These are phyloP conservation scores for Vitis riparia DNA, from an alignment of 164 flowering plant genomes.

Conservation along the genomic window DNA sequence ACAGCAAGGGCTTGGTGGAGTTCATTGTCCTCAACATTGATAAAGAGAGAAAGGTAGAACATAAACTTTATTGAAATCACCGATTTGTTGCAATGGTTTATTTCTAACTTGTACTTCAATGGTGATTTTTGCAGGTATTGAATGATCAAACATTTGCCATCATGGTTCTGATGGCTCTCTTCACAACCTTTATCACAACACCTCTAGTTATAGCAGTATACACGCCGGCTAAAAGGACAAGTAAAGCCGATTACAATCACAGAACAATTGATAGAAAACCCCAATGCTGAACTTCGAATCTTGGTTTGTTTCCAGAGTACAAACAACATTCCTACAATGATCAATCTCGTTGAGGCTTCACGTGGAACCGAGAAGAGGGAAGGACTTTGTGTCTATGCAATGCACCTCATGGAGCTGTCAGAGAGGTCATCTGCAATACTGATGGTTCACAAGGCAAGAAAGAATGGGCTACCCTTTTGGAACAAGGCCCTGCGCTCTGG, in stretches of 20 bases:
- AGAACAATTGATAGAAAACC: constrained; percentile 23
- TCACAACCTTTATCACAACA: constrained; percentile 80
- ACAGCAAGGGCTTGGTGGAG: constrained; percentile 62
- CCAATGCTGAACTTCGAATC: constrained; percentile 35
- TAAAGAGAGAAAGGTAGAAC: constrained; percentile 41
- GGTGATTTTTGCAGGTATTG: constrained; percentile 44
- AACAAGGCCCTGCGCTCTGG: constrained; percentile 21
- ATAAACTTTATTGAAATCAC: neutral
- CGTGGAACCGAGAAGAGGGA: constrained; percentile 45
- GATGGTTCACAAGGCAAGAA: constrained; percentile 49
- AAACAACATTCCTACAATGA: constrained; percentile 48
- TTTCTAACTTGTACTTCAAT: neutral
- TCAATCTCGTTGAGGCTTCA: constrained; percentile 61
- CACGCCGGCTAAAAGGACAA: constrained; percentile 26
- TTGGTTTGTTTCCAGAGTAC: constrained; percentile 57
- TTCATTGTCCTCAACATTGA: constrained; percentile 57
- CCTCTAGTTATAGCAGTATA: constrained; percentile 65
- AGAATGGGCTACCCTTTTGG: constrained; percentile 58
- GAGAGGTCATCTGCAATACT: constrained; percentile 54
- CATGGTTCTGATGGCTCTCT: constrained; percentile 71
- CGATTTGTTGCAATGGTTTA: neutral
- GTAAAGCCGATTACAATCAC: constrained; percentile 16
- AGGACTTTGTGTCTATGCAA: constrained; percentile 47
- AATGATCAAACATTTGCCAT: constrained; percentile 81
- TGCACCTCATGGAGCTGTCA: constrained; percentile 79